Evolutionary conservation across 106 monocot genomes (phyloP), one percentile per base, ranked within the genome.

Genomic region (Dendrobium chrysotoxum): DNA sequence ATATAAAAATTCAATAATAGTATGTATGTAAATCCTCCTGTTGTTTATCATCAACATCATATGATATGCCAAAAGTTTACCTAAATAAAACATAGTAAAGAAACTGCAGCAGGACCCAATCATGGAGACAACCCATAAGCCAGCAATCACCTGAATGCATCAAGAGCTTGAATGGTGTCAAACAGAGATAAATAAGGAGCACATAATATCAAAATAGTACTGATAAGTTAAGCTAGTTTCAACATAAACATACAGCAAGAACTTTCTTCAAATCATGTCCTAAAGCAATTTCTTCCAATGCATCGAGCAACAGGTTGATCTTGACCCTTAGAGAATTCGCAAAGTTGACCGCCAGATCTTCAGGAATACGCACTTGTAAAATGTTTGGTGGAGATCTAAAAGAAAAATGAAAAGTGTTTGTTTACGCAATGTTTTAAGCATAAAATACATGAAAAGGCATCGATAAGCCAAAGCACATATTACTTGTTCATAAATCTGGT

Each of bases 401-500:
- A 61, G 26, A 15, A 79, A 77, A 83, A 47, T 9, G 18, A 20
- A 11, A 17, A 74, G 1, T 40, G 10, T 45, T 47, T 70, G 35
- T 70, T 31, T 12, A 70, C 10, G 35, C 35, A 70, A 21, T 74
- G 74, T 4, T 42, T 21, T 20, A 42, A 40, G 12, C 74, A 42
- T 41, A 2, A n/a, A 40, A 74, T 75, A 54, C 45, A 18, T 25
- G 35, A 55, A 26, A 21, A 21, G 28, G 4, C 3, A 70, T 38
- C 28, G 13, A 12, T 74, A 40, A 7, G 11, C 70, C 20, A 40
- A 70, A 16, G 3, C 17, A 70, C 4, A 70, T 70, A 70, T 82
- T 78, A 95, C 92, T 83, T 95, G 84, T 88, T 87, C 57, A 95
- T 88, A 41, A 88, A 88, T 50, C 82, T 87, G 74, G 81, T 72